Conservation (phyloP, 371 early-diverging fungal species). For the Catenaria anguillulae region DNA sequence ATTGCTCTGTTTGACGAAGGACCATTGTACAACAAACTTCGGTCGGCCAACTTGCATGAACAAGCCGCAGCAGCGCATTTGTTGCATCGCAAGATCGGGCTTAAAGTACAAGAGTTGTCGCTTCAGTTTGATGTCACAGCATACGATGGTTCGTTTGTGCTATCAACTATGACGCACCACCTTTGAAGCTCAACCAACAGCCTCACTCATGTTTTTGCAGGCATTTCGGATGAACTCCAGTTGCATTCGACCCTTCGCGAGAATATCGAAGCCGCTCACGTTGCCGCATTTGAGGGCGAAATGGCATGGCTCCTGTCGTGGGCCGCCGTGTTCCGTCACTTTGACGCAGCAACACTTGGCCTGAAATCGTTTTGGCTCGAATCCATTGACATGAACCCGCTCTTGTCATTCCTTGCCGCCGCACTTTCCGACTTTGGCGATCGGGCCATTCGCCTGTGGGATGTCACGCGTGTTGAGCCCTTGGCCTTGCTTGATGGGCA, state of each 20-base stretch:
- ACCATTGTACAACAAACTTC: not conserved
- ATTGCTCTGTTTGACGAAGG: not conserved
- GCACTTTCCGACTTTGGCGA: not conserved
- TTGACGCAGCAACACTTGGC: not conserved
- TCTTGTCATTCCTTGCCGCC: not conserved
- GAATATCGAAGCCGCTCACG: not conserved
- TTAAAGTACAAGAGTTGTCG: not conserved
- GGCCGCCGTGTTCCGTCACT: not conserved
- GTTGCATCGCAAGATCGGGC: not conserved
- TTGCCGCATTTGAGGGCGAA: not conserved
- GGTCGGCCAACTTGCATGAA: not conserved
- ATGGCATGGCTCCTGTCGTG: not conserved
- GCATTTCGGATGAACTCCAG: not conserved
- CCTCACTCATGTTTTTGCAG: no score
- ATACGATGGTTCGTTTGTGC: no score
- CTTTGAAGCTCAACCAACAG: no score
- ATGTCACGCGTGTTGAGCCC: not conserved
- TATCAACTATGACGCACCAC: no score
- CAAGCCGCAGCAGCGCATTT: not conserved
- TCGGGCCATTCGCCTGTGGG: not conserved
- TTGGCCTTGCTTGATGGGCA: not conserved
- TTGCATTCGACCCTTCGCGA: not conserved
- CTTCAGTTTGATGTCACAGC: not conserved
- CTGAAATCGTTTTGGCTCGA: not conserved
- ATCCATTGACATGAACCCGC: not conserved